Evolutionary conservation across 1,139 yeast species (phyloP).

Genomic region (Insectozyma bohioensis): DNA sequence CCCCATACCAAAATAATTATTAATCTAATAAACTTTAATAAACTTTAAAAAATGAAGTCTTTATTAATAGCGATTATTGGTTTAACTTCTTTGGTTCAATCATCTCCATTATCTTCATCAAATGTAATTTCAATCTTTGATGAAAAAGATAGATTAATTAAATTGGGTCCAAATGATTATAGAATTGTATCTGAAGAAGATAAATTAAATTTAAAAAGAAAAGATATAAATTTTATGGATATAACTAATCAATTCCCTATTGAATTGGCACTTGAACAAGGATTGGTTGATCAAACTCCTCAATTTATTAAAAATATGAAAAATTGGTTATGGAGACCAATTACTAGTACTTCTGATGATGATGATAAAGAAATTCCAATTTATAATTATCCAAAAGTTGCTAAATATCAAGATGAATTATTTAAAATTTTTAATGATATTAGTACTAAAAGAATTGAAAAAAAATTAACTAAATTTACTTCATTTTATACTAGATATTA

Average conservation of each 20-base stretch:
- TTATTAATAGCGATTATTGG: too few species aligned
- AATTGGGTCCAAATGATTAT: slow-evolving; percentile 38
- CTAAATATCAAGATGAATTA: slow-evolving; percentile 40
- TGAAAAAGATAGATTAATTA: slow-evolving; percentile 30
- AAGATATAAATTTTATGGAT: slow-evolving; percentile 66
- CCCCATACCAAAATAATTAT: too few species aligned
- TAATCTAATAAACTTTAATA: too few species aligned
- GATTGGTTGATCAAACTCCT: slow-evolving; percentile 22
- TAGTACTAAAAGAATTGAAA: slow-evolving; percentile 46
- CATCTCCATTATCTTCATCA: background rate
- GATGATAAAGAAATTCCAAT: slow-evolving; percentile 31
- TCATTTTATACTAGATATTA: slow-evolving; percentile 79
- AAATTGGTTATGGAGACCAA: slow-evolving; percentile 25
- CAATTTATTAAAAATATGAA: slow-evolving; percentile 15
- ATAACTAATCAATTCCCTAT: slow-evolving; percentile 52
- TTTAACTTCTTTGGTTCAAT: background rate
- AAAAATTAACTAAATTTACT: slow-evolving; percentile 60
- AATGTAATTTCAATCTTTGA: slow-evolving; percentile 2
- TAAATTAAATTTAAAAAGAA: slow-evolving; percentile 52
- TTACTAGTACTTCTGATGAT: slow-evolving; percentile 27
- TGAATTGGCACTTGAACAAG: slow-evolving; percentile 31
- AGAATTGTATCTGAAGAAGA: slow-evolving; percentile 54
- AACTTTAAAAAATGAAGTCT: too few species aligned
- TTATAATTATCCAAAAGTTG: slow-evolving; percentile 56
- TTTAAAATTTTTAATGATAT: slow-evolving; percentile 38